phyloP scores from a whole-genome alignment of 805 yeast species.

The Saturnispora besseyi region DNA sequence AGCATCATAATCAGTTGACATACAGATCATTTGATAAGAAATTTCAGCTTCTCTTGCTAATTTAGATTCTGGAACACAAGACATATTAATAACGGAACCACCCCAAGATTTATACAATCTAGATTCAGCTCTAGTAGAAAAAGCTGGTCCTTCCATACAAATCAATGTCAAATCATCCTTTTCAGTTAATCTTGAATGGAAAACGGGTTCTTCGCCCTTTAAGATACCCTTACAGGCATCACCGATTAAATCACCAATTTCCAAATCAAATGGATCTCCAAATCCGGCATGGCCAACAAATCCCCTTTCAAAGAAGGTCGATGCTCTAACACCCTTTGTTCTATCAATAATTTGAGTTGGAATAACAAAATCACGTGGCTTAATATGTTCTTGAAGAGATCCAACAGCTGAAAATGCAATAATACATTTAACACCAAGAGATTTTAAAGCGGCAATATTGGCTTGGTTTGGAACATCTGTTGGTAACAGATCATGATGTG shows the following conservation, averaged over 20 bases:
- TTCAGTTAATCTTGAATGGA: conserved; percentile 62
- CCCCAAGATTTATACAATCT: conserved; percentile 79
- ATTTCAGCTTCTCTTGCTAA: conserved; percentile 96
- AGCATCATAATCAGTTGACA: conserved; percentile 98
- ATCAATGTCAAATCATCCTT: conserved; percentile 70
- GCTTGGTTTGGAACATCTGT: conserved; percentile 89
- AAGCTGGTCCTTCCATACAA: conserved; percentile 99
- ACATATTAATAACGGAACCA: conserved; percentile 94
- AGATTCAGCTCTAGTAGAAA: conserved; percentile 95
- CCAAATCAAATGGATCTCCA: conserved; percentile 90
- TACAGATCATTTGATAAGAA: conserved; percentile 95
- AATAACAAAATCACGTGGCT: conserved; percentile 92
- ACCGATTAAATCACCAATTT: conserved; percentile 56
- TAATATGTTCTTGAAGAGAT: conserved; percentile 78
- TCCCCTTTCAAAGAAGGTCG: conserved; percentile 85
- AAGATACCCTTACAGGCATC: conserved; percentile 46
- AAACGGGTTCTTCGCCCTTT: conserved; percentile 42
- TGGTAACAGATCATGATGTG: conserved; percentile 82
- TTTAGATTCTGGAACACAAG: conserved; percentile 94
- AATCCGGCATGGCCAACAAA: conserved; percentile 96
- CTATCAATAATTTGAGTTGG: conserved; percentile 96
- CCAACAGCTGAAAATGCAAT: conserved; percentile 96
- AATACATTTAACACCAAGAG: conserved; percentile 76
- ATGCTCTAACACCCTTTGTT: conserved; percentile 88
- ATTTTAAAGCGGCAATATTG: conserved; percentile 91